These are phyloP conservation scores for Rhodotorula diobovata DNA, from an alignment of 768 basidiomycete genomes.

Conservation along the genomic window DNA sequence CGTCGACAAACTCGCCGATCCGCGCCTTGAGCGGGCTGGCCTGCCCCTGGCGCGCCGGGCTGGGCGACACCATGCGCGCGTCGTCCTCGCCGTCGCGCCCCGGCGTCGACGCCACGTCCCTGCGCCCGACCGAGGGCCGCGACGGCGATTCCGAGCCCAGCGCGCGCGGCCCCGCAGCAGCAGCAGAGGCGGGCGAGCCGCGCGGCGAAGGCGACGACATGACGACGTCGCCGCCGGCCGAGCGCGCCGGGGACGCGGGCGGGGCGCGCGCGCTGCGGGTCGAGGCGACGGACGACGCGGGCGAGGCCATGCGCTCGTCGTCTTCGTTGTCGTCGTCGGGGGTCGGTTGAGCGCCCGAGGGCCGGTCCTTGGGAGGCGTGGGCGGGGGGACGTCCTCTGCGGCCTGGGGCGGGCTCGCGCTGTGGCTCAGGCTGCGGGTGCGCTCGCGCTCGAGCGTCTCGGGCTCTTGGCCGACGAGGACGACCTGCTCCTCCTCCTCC, in stretches of 20 bases:
- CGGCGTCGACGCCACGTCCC: not conserved
- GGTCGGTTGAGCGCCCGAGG: not conserved
- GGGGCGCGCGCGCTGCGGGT: too few species aligned
- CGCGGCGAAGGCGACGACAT: slow-evolving; percentile 20
- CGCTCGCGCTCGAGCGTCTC: not conserved
- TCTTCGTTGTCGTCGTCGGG: too few species aligned
- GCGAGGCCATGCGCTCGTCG: slow-evolving; percentile 16
- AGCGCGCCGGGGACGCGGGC: slow-evolving; percentile 13
- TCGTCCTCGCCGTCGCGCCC: not conserved
- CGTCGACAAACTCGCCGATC: not conserved
- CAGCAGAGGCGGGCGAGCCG: not conserved
- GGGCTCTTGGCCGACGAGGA: slow-evolving; percentile 1
- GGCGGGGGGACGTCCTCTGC: not conserved
- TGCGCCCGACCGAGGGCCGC: not conserved
- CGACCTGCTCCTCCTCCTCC: slow-evolving; percentile 3
- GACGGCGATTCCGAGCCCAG: too few species aligned
- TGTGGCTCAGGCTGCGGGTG: not conserved
- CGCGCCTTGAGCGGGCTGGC: not conserved
- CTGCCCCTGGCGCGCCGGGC: not conserved
- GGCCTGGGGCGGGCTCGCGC: not conserved
- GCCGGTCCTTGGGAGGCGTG: not conserved
- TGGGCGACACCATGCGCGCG: not conserved
- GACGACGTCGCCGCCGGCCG: slow-evolving; percentile 5
- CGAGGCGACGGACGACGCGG: not conserved
- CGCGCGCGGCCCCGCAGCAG: not conserved